Evolutionary conservation across 441 rosid species (phyloP).

Genomic region (Gossypium schwendimanii): DNA sequence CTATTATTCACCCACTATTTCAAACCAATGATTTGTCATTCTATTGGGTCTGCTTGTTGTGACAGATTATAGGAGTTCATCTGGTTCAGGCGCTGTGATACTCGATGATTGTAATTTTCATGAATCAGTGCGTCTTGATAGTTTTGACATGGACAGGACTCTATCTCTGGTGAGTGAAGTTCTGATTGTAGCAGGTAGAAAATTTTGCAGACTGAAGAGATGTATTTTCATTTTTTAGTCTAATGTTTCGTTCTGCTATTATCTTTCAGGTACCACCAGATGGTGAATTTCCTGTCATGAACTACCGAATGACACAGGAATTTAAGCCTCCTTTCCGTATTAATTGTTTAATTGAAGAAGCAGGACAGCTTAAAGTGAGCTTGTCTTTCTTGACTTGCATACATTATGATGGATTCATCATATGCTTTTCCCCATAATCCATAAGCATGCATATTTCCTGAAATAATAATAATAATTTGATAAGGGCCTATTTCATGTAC

Average conservation of each 20-base stretch:
- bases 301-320: conserved; percentile 98
- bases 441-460: background rate
- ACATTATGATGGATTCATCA: background rate
- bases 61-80: conserved; percentile 82
- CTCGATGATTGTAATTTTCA: conserved; percentile 98
- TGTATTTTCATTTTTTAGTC: conserved; percentile 8
- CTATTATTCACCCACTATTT: background rate
- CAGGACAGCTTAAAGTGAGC: conserved; percentile 73
- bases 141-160: conserved; percentile 81
- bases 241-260: conserved; percentile 11
- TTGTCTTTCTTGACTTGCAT: conserved; percentile 4
- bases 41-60: conserved; percentile 14
- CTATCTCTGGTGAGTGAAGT: conserved; percentile 69
- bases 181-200: background rate
- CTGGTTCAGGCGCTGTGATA: conserved; percentile 40
- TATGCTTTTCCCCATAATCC: background rate
- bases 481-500: background rate
- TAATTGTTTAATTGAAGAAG: conserved; percentile 90
- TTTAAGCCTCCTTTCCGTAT: conserved; percentile 96
- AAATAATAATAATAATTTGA: background rate
- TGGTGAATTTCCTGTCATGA: conserved; percentile 99
- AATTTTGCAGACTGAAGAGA: conserved; percentile 11
- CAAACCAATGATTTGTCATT: conserved; percentile 4
- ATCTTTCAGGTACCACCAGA: conserved; percentile 82
- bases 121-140: conserved; percentile 95